Percentiles rank a stretch among this genome's conserved stretches.
These are phyloP conservation scores for Cryptococcus deneoformans DNA, from an alignment of 1,284 basidiomycete genomes.

Conservation along the genomic window DNA sequence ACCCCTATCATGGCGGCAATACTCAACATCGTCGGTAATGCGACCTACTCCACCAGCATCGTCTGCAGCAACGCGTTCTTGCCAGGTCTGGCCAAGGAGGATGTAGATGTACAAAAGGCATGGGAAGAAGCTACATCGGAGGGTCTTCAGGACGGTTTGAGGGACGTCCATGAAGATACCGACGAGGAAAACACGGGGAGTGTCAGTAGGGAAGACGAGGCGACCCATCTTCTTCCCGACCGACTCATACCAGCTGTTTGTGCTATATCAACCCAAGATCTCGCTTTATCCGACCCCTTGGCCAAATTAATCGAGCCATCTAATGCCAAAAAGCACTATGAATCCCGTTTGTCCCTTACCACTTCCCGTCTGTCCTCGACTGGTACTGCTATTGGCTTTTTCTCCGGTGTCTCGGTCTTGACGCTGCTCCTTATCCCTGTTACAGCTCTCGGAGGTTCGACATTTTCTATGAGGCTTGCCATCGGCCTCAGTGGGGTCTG, in stretches of 20 bases:
- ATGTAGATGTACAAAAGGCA: slow-evolving; percentile 56
- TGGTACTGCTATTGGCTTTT: slow-evolving; percentile 80
- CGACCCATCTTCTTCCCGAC: slow-evolving; percentile 15
- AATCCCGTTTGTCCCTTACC: slow-evolving; percentile 60
- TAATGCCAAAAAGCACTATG: slow-evolving; percentile 45
- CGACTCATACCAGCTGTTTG: slow-evolving; percentile 15
- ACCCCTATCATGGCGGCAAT: slow-evolving; percentile 58
- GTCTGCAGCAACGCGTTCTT: slow-evolving; percentile 90
- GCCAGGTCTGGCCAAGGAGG: slow-evolving; percentile 66
- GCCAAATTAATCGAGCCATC: not conserved
- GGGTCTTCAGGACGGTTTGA: not conserved
- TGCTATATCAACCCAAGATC: slow-evolving; percentile 16
- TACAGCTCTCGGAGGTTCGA: slow-evolving; percentile 62
- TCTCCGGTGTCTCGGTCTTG: slow-evolving; percentile 63
- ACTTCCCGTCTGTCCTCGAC: slow-evolving; percentile 75
- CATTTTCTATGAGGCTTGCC: slow-evolving; percentile 68
- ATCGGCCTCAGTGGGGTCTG: slow-evolving; percentile 76
- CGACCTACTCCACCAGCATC: slow-evolving; percentile 74
- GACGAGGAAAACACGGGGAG: not conserved
- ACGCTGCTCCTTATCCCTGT: slow-evolving; percentile 74
- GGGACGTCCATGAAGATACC: not conserved
- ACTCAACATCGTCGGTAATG: slow-evolving; percentile 70
- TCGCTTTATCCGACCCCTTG: slow-evolving; percentile 9
- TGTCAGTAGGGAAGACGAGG: slow-evolving; percentile 14
- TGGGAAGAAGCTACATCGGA: not conserved